These are phyloP conservation scores for Malassezia pachydermatis DNA, from an alignment of 1,284 basidiomycete genomes.

Conservation along the genomic window DNA sequence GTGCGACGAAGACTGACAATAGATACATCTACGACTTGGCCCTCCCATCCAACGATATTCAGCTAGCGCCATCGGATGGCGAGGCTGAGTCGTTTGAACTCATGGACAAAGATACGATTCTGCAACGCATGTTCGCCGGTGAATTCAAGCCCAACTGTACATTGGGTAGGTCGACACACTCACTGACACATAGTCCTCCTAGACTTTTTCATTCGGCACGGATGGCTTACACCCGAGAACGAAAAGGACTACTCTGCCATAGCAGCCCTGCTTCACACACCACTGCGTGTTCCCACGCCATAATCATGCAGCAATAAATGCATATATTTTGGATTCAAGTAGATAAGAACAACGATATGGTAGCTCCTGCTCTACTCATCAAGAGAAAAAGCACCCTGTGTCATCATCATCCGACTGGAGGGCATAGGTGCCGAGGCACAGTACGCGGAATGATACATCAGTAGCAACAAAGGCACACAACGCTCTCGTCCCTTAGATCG, in stretches of 20 bases:
- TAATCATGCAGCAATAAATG: neutral
- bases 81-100: slow-evolving; percentile 80
- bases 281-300: slow-evolving; percentile 10
- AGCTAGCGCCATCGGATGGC: slow-evolving; percentile 70
- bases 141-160: slow-evolving; percentile 80
- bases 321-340: slow-evolving; percentile 6
- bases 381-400: slow-evolving; percentile 8
- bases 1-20: slow-evolving; percentile 5
- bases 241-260: slow-evolving; percentile 6
- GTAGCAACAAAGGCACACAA: slow-evolving; percentile 1
- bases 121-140: slow-evolving; percentile 49
- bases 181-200: slow-evolving; percentile 55
- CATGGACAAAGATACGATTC: slow-evolving; percentile 35
- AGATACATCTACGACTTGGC: slow-evolving; percentile 48
- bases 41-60: slow-evolving; percentile 48
- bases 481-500: slow-evolving; percentile 38
- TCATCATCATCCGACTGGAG: slow-evolving; percentile 4
- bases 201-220: slow-evolving; percentile 70
- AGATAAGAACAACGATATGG: too few relatives aligned
- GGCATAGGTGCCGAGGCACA: slow-evolving; percentile 9
- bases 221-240: slow-evolving; percentile 56
- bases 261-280: slow-evolving; percentile 11
- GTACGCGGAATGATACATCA: slow-evolving; percentile 6
- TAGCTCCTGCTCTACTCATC: too few relatives aligned
- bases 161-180: slow-evolving; percentile 41